Percentiles rank a stretch among this genome's conserved stretches.
Conservation (phyloP, 139 green algal species). For the Nannochloris sp. region DNA sequence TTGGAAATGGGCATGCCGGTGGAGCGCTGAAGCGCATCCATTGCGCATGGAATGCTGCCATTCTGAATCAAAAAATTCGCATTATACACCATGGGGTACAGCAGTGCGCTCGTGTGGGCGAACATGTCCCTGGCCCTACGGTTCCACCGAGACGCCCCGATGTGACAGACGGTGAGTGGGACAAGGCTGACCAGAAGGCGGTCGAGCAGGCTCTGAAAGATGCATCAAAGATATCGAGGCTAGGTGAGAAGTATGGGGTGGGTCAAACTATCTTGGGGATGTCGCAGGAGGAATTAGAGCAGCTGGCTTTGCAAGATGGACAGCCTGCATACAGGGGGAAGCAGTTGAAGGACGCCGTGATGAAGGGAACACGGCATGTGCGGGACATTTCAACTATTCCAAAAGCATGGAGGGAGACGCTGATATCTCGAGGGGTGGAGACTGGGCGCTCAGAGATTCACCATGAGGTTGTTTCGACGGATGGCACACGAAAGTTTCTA, state of each 20-base stretch:
- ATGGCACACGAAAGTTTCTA: slow-evolving; percentile 89
- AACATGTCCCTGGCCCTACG: background rate
- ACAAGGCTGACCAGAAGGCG: slow-evolving; percentile 21
- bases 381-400: slow-evolving; percentile 48
- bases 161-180: slow-evolving; percentile 40
- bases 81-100: no score
- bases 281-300: slow-evolving; percentile 35
- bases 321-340: slow-evolving; percentile 50
- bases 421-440: slow-evolving; percentile 39
- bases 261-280: slow-evolving; percentile 46
- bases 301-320: slow-evolving; percentile 34
- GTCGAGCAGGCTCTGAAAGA: slow-evolving; percentile 31
- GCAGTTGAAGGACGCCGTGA: slow-evolving; percentile 60
- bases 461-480: slow-evolving; percentile 34
- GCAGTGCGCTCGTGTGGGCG: background rate
- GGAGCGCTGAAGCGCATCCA: no score
- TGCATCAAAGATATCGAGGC: slow-evolving; percentile 19
- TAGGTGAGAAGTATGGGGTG: slow-evolving; percentile 11
- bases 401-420: slow-evolving; percentile 41
- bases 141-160: slow-evolving; percentile 13
- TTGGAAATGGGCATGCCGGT: no score
- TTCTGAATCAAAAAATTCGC: no score
- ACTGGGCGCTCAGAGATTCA: slow-evolving; percentile 63
- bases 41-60: no score
- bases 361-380: slow-evolving; percentile 38